Evolutionary conservation across 345 rosid genomes (phyloP), one percentile per base, ranked within the genome.

Genomic region (Durio zibethinus): DNA sequence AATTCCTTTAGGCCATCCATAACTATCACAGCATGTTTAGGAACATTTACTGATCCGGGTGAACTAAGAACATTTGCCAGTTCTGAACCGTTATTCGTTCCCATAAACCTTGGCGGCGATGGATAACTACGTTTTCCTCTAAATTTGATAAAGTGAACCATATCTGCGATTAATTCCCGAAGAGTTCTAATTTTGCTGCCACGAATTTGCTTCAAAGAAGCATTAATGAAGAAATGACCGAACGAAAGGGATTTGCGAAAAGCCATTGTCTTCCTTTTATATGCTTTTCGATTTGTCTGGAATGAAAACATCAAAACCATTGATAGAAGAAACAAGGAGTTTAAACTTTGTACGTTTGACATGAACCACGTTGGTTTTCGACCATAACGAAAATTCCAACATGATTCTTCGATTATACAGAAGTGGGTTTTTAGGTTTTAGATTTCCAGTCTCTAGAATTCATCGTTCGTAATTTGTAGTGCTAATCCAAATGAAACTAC

Each of bases 1-100:
- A 87, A 85, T 12, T 82, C 90, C 64, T 77, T 80, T 35, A 85
- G 80, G 12, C 88, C 88, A 59, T 89, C 88, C 87, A 87, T 86
- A 6, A 89, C 90, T 16, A 89, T 79, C 10, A 86, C 90, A 20
- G 77, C 83, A 61, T 82, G 85, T 52, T 59, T 80, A 18, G 76
- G 57, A 25, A 70, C 48, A 56, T 63, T 52, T 9, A 59, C 81
- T 6, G 74, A 78, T 12, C 67, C 77, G 0, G 82, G 85, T 38
- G 85, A 87, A 18, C 75, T 43, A 2, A 79, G 78, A 33, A 74
- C 78, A 11, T 76, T 78, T 0, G 72, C 73, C 10, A 80, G 52
- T 71, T 71, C 50, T 36, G 81, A 70, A 53, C 66, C 72, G 38
- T 47, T 65, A 29, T 45, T 61, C 50, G 48, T 66, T 47, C 75